Base-by-base conservation (phyloP, 2,329 filamentous ascomycete genomes). In the Verticillium alfalfae region DNA sequence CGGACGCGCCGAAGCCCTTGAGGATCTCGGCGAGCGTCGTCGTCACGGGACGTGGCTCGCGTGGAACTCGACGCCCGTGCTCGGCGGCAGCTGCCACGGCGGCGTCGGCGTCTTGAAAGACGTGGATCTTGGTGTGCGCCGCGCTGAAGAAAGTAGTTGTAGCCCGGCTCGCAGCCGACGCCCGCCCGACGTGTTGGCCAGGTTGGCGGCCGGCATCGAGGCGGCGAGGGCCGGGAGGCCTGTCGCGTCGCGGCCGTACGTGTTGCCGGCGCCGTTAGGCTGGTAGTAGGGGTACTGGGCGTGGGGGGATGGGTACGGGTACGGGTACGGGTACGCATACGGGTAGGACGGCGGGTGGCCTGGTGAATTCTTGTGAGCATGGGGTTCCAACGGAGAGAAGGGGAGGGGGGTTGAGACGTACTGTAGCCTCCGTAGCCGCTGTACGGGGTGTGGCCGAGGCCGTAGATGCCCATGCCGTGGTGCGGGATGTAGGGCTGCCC, bases 91-190 rank as follows among this genome's bases (percentile, higher is more conserved):
- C 65, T 81, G 78, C 85, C 85, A 88, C 0, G 86, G 86, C 0
- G 81, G 76, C 0, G 70, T 76, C 16, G 72, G 67, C 9, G 79
- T 78, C 65, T 80, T 81, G 71, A 89, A 89, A 79, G 2, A 88
- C 76, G 66, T 88, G 84, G 7, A 88, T 75, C 65, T 84, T 87
- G 36, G 83, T 84, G 70, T 88, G 83, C 64, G 83, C 78, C 0
- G 74, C 67, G 0, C 84, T 80, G 72, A 87, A 88, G 68, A 87
- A 87, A 81, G 72, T 87, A 86, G 73, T 86, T 85, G 75, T 87
- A 88, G 2, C 85, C 86, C 0, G 83, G 84, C 67, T 88, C 85
- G 63, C 82, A 82, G 49, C 85, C 84, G 1, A 81, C 76, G 26
- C 84, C 84, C 84, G 55, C 85, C 83, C 0, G 82, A 83, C 0